Evolutionary conservation across 2,329 filamentous ascomycete species (phyloP).

Genomic region (Phaeosphaeria sp.): DNA sequence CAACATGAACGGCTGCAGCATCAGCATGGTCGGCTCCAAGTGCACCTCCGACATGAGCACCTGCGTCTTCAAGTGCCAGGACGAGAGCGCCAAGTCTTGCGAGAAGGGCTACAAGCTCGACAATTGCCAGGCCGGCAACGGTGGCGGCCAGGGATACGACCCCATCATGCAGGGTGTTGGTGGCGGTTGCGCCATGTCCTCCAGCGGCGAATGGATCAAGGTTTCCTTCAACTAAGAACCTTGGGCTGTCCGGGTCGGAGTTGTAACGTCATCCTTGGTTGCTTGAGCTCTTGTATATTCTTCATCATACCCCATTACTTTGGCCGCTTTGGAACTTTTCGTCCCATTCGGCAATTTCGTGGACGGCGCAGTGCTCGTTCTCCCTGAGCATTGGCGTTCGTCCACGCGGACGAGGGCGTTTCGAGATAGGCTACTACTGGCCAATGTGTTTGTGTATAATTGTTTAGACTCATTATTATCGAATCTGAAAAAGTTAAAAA

Average conservation of each 20-base stretch:
- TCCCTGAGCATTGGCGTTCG: constrained; percentile 26
- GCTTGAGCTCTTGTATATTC: constrained; percentile 22
- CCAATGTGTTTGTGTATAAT: constrained; percentile 35
- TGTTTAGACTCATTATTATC: constrained; percentile 27
- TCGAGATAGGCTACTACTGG: constrained; percentile 19
- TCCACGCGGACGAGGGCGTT: constrained; percentile 20
- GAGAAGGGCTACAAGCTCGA: constrained; percentile 49
- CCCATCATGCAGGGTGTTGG: constrained; percentile 30
- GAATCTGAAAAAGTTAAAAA: constrained; percentile 21
- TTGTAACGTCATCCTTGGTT: constrained; percentile 16
- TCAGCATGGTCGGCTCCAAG: constrained; percentile 48
- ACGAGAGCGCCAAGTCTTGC: constrained; percentile 37
- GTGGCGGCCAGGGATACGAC: constrained; percentile 41
- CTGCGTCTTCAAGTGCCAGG: constrained; percentile 55
- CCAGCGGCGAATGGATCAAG: constrained; percentile 33
- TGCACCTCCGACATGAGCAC: constrained; percentile 52
- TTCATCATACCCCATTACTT: constrained; percentile 24
- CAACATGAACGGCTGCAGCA: constrained; percentile 53
- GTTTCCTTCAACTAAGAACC: constrained; percentile 30
- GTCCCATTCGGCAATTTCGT: constrained; percentile 16
- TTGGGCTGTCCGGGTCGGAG: constrained; percentile 14
- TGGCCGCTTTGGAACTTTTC: constrained; percentile 23
- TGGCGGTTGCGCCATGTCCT: constrained; percentile 43
- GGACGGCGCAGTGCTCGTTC: constrained; percentile 22
- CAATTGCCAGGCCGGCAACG: constrained; percentile 39